Conservation (phyloP, 768 basidiomycete species). For the Hortiboletus campestris region DNA sequence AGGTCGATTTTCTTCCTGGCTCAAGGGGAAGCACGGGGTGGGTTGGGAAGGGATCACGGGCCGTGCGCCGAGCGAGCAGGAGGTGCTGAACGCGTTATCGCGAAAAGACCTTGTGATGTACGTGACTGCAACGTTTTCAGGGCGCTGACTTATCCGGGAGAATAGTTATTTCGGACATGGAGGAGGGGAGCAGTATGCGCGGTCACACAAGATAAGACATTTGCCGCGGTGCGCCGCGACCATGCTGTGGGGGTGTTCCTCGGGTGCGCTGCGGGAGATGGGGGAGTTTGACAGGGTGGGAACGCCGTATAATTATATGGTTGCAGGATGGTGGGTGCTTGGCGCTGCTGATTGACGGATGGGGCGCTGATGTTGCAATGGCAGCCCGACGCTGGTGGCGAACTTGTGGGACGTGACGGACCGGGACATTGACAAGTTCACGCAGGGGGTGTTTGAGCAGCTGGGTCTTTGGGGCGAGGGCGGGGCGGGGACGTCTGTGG, state of each 20-base stretch:
- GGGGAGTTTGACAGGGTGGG: slow-evolving; percentile 93
- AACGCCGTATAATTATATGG: slow-evolving; percentile 92
- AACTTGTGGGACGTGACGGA: slow-evolving; percentile 99
- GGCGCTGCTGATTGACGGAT: not conserved
- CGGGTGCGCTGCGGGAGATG: slow-evolving; percentile 82
- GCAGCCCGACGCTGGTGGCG: slow-evolving; percentile 86
- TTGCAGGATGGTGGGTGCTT: slow-evolving; percentile 87
- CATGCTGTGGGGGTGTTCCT: slow-evolving; percentile 99
- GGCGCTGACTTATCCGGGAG: not conserved
- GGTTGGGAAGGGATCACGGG: slow-evolving; percentile 89
- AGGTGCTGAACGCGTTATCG: slow-evolving; percentile 70
- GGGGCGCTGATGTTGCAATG: not conserved
- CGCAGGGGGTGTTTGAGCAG: slow-evolving; percentile 77
- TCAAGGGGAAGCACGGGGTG: slow-evolving; percentile 60
- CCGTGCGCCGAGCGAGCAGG: slow-evolving; percentile 75
- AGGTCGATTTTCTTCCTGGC: slow-evolving; percentile 76
- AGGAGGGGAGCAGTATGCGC: slow-evolving; percentile 91
- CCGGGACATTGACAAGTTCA: slow-evolving; percentile 92
- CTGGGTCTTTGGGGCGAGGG: slow-evolving; percentile 46
- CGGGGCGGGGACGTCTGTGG: slow-evolving; percentile 44
- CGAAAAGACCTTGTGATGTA: slow-evolving; percentile 87
- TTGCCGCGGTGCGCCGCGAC: slow-evolving; percentile 86
- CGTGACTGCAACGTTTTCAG: slow-evolving; percentile 34
- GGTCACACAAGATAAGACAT: slow-evolving; percentile 80
- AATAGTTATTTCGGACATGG: slow-evolving; percentile 95